Base-by-base conservation (phyloP, 179 eudicot species). In the Actinidia arguta region DNA sequence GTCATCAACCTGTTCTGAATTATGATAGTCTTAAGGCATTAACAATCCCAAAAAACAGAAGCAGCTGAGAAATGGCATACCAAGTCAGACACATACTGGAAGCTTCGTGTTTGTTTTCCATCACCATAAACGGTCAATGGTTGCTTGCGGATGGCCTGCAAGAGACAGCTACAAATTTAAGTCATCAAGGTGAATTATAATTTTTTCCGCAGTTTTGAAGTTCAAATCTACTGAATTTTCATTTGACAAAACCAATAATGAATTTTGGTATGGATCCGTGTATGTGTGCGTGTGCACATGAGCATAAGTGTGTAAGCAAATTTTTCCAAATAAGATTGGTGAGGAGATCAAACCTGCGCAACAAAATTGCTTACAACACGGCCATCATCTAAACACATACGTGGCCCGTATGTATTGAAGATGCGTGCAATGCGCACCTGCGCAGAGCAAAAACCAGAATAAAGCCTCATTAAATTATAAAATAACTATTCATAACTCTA, bases 301-400 rank as follows among this genome's bases (percentile, higher is more conserved):
- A 18, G 11, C 69, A 36, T 50, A 17, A 20, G 20, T 66, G 25
- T 79, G 27, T 5, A 25, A 7, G 83, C 42, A 52, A 59, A n/a
- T 59, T 51, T 27, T 66, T 25, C 44, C 52, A 2, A 68, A 44
- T 36, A 70, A 56, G 39, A 42, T 76, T 24, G 75, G 36, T 47
- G 36, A 27, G 36, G 59, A 55, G 39, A 66, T 73, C 85, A 83
- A 62, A 93, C 96, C 93, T 93, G 96, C 71, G 94, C 88, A 63
- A 93, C 96, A 83, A 93, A 93, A 88, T 93, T 93, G 88, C 94
- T 93, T 59, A 93, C 96, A 82, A 93, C 96, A 72, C 95, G 92
- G 44, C 96, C 94, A 87, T 93, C 96, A 87, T 93, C 96, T 36
- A 93, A 86, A 82, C 94, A 91, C 96, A 93, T 91, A 27, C 96